Evolutionary conservation across 148 eudicot species (phyloP), one percentile per base, ranked within the genome.

Genomic region (Polygonum aviculare): DNA sequence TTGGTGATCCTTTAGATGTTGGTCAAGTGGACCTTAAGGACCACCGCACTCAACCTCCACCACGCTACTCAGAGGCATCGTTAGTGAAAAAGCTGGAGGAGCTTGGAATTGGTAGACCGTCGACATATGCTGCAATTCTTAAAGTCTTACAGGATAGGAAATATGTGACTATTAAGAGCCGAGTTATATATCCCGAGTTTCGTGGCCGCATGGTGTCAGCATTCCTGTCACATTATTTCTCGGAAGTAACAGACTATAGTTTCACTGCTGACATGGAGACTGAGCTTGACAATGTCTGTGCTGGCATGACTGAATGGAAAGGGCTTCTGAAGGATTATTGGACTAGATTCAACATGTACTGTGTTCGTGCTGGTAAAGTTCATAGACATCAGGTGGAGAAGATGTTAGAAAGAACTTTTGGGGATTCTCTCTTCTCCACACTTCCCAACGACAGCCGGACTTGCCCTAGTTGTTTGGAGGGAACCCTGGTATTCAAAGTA

Each of bases 141-240:
- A 92, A 89, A 85, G 97, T 92, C 63, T 82, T 95, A 52, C 86
- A 92, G 78, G 98, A 95, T 77, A 88, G 98, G 85, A 90, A 95
- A 35, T 95, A 95, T 79, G 87, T 95, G 35, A 87, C 89, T 7
- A 63, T 83, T 67, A 92, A 92, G 86, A 83, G 82, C 69, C 88
- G 97, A 48, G 79, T 85, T 40, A 69, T 95, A 14, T 78, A 80
- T 73, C 97, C 97, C 5, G 96, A 95, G 84, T 95, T 95, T 81
- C 98, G 97, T 79, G 98, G 98, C 33, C 94, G 97, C 70, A 95
- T 95, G 98, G 93, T 95, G 67, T 92, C 98, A 35, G 94, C 98
- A 18, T 95, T 87, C 80, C 91, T 95, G 63, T 83, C 90, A 31
- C 91, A 89, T 75, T 85, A 92, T 85, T 95, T 95, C 78, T 83